These are phyloP conservation scores for Fremontodendron californicum DNA, from an alignment of 345 rosid species.

Conservation along the genomic window DNA sequence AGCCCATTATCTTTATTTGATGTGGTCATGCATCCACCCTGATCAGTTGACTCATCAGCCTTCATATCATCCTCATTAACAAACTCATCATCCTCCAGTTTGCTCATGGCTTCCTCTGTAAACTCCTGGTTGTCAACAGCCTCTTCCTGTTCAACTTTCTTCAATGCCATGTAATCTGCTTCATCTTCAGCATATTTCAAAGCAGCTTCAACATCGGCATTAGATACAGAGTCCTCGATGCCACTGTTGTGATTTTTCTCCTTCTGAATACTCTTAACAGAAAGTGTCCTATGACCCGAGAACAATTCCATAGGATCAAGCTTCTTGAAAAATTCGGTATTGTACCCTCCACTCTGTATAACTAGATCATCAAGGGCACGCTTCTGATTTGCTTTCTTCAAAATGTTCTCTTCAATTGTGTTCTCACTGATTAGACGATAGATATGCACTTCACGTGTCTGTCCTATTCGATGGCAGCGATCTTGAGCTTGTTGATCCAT, in stretches of 20 bases:
- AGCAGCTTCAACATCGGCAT: conserved; percentile 98
- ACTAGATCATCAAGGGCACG: conserved; percentile 97
- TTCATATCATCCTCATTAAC: conserved; percentile 77
- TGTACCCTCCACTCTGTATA: conserved; percentile 95
- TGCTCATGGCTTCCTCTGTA: conserved; percentile 88
- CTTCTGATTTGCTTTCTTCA: conserved; percentile 99
- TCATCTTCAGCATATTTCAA: conserved; percentile 95
- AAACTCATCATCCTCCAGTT: conserved; percentile 86
- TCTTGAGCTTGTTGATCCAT: conserved; percentile 99
- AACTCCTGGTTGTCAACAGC: conserved; percentile 99
- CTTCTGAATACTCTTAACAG: conserved; percentile 47
- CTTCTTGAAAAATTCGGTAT: conserved; percentile 98
- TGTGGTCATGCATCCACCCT: conserved; percentile 33
- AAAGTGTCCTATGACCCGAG: conserved; percentile 70
- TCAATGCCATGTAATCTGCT: conserved; percentile 99
- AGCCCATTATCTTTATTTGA: conserved; percentile 38
- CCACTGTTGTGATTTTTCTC: conserved; percentile 46
- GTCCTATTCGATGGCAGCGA: conserved; percentile 99
- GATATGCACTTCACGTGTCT: conserved; percentile 97
- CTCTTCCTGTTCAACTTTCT: conserved; percentile 97
- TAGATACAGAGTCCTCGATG: conserved; percentile 58
- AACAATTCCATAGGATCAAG: conserved; percentile 97
- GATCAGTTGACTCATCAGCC: conserved; percentile 72
- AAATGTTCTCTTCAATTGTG: conserved; percentile 96
- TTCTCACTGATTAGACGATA: conserved; percentile 95